Conservation (phyloP, 306 rosid genomes). For the Hippophae rhamnoides region DNA sequence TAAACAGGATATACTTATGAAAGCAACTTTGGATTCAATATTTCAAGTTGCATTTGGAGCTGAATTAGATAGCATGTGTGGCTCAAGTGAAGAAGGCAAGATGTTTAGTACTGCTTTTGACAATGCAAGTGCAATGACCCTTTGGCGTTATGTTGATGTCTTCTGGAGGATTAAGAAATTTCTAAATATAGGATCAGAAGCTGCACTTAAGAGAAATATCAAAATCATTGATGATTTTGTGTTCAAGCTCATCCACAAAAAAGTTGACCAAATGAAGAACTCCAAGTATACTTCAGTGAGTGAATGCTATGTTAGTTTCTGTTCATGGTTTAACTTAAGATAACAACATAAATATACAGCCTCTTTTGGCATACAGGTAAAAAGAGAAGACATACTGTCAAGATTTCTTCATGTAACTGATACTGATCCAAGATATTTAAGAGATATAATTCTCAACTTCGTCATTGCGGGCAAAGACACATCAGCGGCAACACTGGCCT, state of each 20-base stretch:
- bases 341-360: conserved; percentile 7
- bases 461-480: conserved; percentile 76
- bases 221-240: conserved; percentile 39
- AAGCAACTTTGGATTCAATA: conserved; percentile 56
- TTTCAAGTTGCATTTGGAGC: conserved; percentile 74
- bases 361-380: conserved; percentile 28
- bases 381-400: conserved; percentile 54
- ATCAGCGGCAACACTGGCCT: conserved; percentile 56
- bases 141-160: conserved; percentile 57
- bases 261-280: conserved; percentile 37
- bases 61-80: conserved; percentile 74
- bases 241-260: conserved; percentile 38
- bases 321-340: conserved; percentile 6
- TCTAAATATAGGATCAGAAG: conserved; percentile 65
- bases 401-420: conserved; percentile 45
- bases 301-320: conserved; percentile 5
- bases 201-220: conserved; percentile 27
- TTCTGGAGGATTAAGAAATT: conserved; percentile 66
- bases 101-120: conserved; percentile 51
- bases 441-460: conserved; percentile 59
- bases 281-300: conserved; percentile 39
- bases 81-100: conserved; percentile 62
- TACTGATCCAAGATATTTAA: conserved; percentile 32
- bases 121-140: conserved; percentile 43
- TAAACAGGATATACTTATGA: conserved; percentile 52